Evolutionary conservation across 2,329 filamentous ascomycete species (phyloP).

Genomic region (Trichoderma sp.): DNA sequence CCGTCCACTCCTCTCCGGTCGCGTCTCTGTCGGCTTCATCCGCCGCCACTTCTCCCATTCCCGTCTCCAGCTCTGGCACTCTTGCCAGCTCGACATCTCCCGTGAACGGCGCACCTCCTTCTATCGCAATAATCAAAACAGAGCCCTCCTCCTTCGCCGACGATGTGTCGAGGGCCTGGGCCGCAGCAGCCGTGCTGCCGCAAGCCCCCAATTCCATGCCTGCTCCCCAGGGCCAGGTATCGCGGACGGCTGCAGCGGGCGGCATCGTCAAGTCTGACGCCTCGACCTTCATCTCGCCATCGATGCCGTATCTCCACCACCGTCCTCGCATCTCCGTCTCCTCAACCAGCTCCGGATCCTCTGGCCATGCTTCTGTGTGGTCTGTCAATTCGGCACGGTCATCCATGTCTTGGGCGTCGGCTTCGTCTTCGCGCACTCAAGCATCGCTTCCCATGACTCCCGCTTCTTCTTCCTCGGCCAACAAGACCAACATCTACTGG

Average conservation of each 20-base stretch:
- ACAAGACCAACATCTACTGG: slow-evolving; percentile 51
- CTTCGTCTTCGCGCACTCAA: slow-evolving; percentile 36
- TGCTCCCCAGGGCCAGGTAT: background rate
- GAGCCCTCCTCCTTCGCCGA: slow-evolving; percentile 18
- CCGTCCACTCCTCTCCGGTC: slow-evolving; percentile 21
- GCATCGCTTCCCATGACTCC: slow-evolving; percentile 37
- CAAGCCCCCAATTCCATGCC: background rate
- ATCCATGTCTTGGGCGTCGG: slow-evolving; percentile 41
- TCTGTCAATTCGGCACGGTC: slow-evolving; percentile 42
- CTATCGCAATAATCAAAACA: slow-evolving; percentile 18
- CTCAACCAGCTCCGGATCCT: slow-evolving; percentile 49
- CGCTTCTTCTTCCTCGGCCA: slow-evolving; percentile 31
- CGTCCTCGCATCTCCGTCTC: slow-evolving; percentile 48
- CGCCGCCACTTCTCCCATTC: slow-evolving; percentile 14
- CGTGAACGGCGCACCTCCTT: slow-evolving; percentile 4
- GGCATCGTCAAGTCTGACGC: slow-evolving; percentile 20
- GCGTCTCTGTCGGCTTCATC: slow-evolving; percentile 21
- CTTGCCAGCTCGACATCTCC: slow-evolving; percentile 27
- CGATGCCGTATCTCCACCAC: slow-evolving; percentile 39
- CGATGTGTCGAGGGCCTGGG: slow-evolving; percentile 18
- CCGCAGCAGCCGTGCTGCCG: slow-evolving; percentile 1
- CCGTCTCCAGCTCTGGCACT: slow-evolving; percentile 32
- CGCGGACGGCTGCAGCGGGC: background rate
- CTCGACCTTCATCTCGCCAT: slow-evolving; percentile 35
- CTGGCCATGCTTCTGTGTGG: slow-evolving; percentile 47